Percentiles rank a stretch among this genome's conserved stretches.
phyloP scores from a whole-genome alignment of 78 protist species.

The Dictyostelium purpureum region DNA sequence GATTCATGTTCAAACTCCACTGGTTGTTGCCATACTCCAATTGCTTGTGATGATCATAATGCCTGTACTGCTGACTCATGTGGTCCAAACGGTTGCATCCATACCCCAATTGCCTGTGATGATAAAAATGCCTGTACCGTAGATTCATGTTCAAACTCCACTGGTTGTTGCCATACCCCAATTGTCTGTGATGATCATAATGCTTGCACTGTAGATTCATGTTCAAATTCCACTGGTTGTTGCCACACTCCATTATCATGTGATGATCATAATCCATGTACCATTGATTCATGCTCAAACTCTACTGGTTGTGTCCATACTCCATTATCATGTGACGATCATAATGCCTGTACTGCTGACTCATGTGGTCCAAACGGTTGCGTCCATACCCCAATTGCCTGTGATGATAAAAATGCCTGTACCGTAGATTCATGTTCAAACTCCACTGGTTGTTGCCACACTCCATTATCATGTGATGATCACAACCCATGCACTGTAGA shows the following conservation, averaged over 20 bases:
- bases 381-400: background rate
- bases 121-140: slow-evolving; percentile 36
- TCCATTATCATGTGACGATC: slow-evolving; percentile 27
- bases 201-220: slow-evolving; percentile 18
- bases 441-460: background rate
- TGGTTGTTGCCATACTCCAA: background rate
- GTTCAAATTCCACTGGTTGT: slow-evolving; percentile 1
- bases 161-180: background rate
- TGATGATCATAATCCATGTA: slow-evolving; percentile 12
- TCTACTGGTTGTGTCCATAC: background rate
- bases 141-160: background rate
- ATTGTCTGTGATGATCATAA: background rate
- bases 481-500: background rate
- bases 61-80: slow-evolving; percentile 1
- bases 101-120: slow-evolving; percentile 13
- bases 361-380: background rate
- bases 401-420: slow-evolving; percentile 17
- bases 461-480: background rate
- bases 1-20: slow-evolving; percentile 36
- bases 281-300: background rate
- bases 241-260: background rate
- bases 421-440: slow-evolving; percentile 36
- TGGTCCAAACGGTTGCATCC: background rate
- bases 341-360: slow-evolving; percentile 26
- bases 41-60: background rate